These are phyloP conservation scores for Elaphomyces granulatus DNA, from an alignment of 495 filamentous ascomycete genomes.

Conservation along the genomic window DNA sequence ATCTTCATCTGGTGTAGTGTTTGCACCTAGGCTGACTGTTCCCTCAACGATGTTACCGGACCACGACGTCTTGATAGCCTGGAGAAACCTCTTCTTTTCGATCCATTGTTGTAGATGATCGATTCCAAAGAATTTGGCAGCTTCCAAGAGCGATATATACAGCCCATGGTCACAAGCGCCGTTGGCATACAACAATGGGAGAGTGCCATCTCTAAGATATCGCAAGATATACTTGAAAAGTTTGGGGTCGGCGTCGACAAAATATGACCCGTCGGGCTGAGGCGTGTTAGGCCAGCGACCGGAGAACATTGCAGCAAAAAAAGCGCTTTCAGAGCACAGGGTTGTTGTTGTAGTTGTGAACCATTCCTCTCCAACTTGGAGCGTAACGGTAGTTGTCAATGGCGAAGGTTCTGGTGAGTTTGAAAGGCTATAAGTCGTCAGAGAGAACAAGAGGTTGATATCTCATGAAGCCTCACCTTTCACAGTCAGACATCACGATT, in stretches of 20 bases:
- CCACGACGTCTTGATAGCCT: constrained; percentile 10
- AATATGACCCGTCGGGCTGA: constrained; percentile 21
- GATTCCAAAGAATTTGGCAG: constrained; percentile 25
- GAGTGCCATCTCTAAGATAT: constrained; percentile 21
- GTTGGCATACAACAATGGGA: constrained; percentile 25
- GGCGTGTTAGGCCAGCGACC: constrained; percentile 3
- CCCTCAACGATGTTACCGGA: background rate
- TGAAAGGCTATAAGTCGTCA: too few relatives aligned
- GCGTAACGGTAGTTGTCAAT: too few relatives aligned
- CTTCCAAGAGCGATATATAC: constrained; percentile 10
- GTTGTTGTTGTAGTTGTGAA: background rate
- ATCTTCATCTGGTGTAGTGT: background rate
- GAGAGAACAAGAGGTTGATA: too few relatives aligned
- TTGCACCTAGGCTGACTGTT: background rate
- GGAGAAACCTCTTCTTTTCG: constrained; percentile 11
- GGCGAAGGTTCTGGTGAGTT: too few relatives aligned
- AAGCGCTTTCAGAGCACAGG: background rate
- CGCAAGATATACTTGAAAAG: constrained; percentile 28
- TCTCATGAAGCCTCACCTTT: too few relatives aligned
- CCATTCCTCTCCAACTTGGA: background rate
- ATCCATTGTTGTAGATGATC: constrained; percentile 16
- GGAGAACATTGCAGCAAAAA: background rate
- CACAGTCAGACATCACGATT: too few relatives aligned
- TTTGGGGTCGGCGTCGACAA: constrained; percentile 27
- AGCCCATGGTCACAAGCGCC: constrained; percentile 15